phyloP scores from a whole-genome alignment of 805 yeast genomes.

The Lachancea sp. region DNA sequence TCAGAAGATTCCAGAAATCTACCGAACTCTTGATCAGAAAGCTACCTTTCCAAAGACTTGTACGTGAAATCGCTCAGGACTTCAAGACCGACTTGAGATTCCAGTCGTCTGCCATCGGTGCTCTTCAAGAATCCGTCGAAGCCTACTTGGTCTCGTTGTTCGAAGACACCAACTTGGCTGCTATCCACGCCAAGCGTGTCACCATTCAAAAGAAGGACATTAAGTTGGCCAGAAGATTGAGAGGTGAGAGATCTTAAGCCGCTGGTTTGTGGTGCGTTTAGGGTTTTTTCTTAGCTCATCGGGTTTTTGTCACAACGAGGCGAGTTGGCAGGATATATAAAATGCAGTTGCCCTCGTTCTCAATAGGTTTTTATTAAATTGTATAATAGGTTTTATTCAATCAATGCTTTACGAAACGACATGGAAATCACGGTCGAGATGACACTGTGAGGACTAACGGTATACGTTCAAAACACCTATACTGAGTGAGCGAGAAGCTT shows the following conservation, averaged over 20 bases:
- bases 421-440: no score
- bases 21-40: slow-evolving; percentile 93
- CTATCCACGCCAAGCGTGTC: slow-evolving; percentile 98
- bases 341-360: neutral
- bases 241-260: slow-evolving; percentile 84
- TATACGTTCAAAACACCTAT: no score
- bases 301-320: slow-evolving; percentile 40
- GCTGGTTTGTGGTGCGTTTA: slow-evolving; percentile 9
- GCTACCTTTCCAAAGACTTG: slow-evolving; percentile 95
- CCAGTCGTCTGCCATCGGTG: slow-evolving; percentile 96
- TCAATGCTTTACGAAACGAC: slow-evolving; percentile 1
- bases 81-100: slow-evolving; percentile 90
- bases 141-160: slow-evolving; percentile 94
- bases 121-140: slow-evolving; percentile 97
- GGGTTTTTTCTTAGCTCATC: neutral
- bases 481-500: no score
- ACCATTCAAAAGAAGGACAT: slow-evolving; percentile 98
- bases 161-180: slow-evolving; percentile 97
- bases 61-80: slow-evolving; percentile 92
- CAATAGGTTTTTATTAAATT: slow-evolving; percentile 1
- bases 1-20: slow-evolving; percentile 94
- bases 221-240: slow-evolving; percentile 94
- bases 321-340: slow-evolving; percentile 52
- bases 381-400: slow-evolving; percentile 8
- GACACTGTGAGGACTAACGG: no score